Evolutionary conservation across 371 early-diverging fungal species (phyloP).

Genomic region (Apophysomyces ossiformis): DNA sequence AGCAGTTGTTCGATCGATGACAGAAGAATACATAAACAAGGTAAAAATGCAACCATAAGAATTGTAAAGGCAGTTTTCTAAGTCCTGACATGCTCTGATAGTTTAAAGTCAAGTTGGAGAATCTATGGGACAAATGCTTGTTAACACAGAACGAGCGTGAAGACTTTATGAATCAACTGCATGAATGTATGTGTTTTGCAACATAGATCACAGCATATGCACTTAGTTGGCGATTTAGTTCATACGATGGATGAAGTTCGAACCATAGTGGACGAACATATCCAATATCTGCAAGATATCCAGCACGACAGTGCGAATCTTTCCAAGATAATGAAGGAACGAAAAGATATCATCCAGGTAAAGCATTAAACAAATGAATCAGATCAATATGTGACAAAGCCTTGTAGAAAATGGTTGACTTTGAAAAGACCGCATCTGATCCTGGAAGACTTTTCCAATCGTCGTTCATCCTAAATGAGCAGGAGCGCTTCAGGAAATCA

Average conservation of each 20-base stretch:
- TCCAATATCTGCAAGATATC: slow-evolving; percentile 46
- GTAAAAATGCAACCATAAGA: slow-evolving; percentile 19
- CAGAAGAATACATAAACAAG: slow-evolving; percentile 46
- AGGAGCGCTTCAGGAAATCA: slow-evolving; percentile 87
- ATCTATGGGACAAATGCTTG: slow-evolving; percentile 52
- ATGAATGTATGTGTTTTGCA: slow-evolving; percentile 19
- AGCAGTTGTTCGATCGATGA: slow-evolving; percentile 33
- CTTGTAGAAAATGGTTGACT: slow-evolving; percentile 76
- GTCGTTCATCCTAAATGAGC: slow-evolving; percentile 83
- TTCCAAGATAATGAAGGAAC: slow-evolving; percentile 57
- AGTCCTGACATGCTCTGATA: slow-evolving; percentile 4
- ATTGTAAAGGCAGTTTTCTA: background rate
- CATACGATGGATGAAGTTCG: slow-evolving; percentile 41
- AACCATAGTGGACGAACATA: slow-evolving; percentile 39
- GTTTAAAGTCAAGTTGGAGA: slow-evolving; percentile 38
- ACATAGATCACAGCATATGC: background rate
- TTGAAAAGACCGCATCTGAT: slow-evolving; percentile 89
- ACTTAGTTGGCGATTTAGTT: slow-evolving; percentile 24
- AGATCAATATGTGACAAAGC: background rate
- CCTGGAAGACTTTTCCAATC: slow-evolving; percentile 81
- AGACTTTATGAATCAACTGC: slow-evolving; percentile 46
- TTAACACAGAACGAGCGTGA: slow-evolving; percentile 50
- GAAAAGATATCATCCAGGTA: slow-evolving; percentile 64
- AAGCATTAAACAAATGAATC: background rate
- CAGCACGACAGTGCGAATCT: slow-evolving; percentile 45